phyloP scores from a whole-genome alignment of 352 stramenopile species.

The Phytophthora palmivora region DNA sequence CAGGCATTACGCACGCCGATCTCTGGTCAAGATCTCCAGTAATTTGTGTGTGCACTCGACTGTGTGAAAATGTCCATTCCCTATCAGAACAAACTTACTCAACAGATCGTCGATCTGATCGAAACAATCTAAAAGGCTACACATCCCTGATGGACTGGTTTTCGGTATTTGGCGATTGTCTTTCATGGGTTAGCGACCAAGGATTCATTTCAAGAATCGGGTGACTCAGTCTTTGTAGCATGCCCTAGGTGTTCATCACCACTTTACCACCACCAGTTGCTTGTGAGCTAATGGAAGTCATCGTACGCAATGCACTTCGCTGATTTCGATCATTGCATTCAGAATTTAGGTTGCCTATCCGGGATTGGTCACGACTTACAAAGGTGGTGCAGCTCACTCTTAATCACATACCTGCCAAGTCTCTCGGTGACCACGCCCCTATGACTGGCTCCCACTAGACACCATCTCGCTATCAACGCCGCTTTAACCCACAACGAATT shows the following conservation, averaged over 20 bases:
- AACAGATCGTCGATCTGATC: background rate
- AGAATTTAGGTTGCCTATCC: background rate
- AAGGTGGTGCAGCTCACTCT: background rate
- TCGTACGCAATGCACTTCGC: background rate
- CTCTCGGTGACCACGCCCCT: background rate
- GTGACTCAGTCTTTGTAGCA: slow-evolving; percentile 2
- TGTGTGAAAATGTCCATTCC: slow-evolving; percentile 1
- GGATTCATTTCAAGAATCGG: slow-evolving; percentile 6
- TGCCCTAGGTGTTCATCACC: background rate
- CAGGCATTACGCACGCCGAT: background rate
- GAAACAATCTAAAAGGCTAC: slow-evolving; percentile 3
- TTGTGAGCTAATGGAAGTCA: background rate
- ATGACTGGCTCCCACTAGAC: background rate
- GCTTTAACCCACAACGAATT: background rate
- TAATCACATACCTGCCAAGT: background rate
- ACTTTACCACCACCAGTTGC: slow-evolving; percentile 2
- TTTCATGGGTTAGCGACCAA: slow-evolving; percentile 1
- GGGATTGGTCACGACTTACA: background rate
- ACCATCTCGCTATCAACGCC: background rate
- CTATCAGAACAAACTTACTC: slow-evolving; percentile 3
- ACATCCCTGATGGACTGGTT: background rate
- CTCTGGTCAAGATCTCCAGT: slow-evolving; percentile 8
- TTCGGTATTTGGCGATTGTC: background rate
- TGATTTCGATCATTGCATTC: background rate
- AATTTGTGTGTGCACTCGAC: slow-evolving; percentile 10